These are phyloP conservation scores for Lactifluus rugatus DNA, from an alignment of 768 basidiomycete species.

Conservation along the genomic window DNA sequence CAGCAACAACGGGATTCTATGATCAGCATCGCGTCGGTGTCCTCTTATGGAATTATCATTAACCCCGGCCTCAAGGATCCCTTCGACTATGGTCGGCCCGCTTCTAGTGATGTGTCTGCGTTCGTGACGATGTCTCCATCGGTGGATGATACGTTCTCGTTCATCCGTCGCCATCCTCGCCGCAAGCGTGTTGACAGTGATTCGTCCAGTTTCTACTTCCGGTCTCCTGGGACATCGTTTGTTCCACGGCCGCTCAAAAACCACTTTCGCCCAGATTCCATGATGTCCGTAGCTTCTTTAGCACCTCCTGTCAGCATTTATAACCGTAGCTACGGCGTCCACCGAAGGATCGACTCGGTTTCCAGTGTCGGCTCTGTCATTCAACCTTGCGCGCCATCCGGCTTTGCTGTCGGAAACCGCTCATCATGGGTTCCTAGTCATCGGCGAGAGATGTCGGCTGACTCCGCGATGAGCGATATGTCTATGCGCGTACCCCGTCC, in stretches of 20 bases:
- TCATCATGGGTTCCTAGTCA: conserved; percentile 50
- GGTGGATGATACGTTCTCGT: conserved; percentile 70
- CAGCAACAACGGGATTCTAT: conserved; percentile 48
- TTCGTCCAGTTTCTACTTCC: conserved; percentile 70
- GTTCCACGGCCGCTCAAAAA: conserved; percentile 30
- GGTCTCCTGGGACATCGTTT: conserved; percentile 28
- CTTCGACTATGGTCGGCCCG: conserved; percentile 62
- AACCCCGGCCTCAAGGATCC: conserved; percentile 57
- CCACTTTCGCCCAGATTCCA: conserved; percentile 51
- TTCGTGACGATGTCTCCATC: conserved; percentile 33
- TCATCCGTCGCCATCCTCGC: conserved; percentile 33
- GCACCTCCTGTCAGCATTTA: conserved; percentile 64
- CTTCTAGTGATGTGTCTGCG: conserved; percentile 49
- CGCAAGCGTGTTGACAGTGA: conserved; percentile 62
- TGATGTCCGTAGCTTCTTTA: conserved; percentile 40
- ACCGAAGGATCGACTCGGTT: conserved; percentile 47
- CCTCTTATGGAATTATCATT: conserved; percentile 64
- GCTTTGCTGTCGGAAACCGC: conserved; percentile 41
- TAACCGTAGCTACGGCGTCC: conserved; percentile 50
- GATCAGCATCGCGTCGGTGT: conserved; percentile 70
- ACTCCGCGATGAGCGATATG: conserved; percentile 58
- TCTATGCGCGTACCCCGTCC: conserved; percentile 58
- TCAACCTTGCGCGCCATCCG: conserved; percentile 44
- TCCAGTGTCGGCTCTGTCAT: conserved; percentile 50
- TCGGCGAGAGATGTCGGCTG: conserved; percentile 45